These are phyloP conservation scores for Coemansia sp. DNA, from an alignment of 192 early-diverging fungal genomes.

Conservation along the genomic window DNA sequence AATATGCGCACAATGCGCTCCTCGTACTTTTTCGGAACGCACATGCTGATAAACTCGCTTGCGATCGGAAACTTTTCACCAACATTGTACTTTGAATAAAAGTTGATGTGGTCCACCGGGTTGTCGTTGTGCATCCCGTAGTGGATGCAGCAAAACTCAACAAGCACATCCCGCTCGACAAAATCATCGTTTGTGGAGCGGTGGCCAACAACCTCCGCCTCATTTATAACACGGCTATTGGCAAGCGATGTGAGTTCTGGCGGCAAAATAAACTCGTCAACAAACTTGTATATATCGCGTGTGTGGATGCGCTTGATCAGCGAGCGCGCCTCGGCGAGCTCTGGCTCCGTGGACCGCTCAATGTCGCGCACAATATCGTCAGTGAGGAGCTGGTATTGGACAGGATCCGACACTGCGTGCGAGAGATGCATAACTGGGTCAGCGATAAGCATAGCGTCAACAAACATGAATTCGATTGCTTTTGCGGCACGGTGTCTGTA, in stretches of 20 bases:
- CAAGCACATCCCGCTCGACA: constrained; percentile 68
- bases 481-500: constrained; percentile 84
- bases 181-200: constrained; percentile 64
- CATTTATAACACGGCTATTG: constrained; percentile 50
- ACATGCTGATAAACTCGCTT: constrained; percentile 67
- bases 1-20: constrained; percentile 50
- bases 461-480: constrained; percentile 88
- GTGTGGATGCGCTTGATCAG: constrained; percentile 75
- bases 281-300: constrained; percentile 86
- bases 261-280: constrained; percentile 72
- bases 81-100: constrained; percentile 71
- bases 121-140: constrained; percentile 86
- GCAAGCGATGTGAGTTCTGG: constrained; percentile 35
- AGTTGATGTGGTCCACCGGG: constrained; percentile 81
- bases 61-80: constrained; percentile 64
- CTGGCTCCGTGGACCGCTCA: constrained; percentile 61
- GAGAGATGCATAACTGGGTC: constrained; percentile 67
- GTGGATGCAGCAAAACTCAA: constrained; percentile 69
- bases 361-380: constrained; percentile 80
- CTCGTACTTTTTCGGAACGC: constrained; percentile 51
- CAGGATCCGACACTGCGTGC: constrained; percentile 62
- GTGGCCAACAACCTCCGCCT: constrained; percentile 62
- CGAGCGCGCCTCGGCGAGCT: constrained; percentile 64
- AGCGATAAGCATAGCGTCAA: constrained; percentile 83
- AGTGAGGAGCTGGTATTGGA: constrained; percentile 72